Conservation (phyloP, 1,139 yeast genomes). For the Hyphopichia burtonii region DNA sequence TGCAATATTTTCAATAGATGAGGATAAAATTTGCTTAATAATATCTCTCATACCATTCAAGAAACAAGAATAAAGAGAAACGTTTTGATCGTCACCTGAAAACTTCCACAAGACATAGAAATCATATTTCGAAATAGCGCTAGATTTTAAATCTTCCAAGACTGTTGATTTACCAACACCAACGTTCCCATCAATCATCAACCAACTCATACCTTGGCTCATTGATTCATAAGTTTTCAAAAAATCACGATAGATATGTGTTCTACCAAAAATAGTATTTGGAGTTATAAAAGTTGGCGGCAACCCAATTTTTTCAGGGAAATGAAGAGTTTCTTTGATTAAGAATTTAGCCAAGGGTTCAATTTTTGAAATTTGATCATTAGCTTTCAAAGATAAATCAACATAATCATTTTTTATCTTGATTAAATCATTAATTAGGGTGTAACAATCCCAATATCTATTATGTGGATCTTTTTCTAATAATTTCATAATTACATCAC, state of each 20-base stretch:
- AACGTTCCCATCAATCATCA: constrained; percentile 42
- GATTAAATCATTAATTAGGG: constrained; percentile 40
- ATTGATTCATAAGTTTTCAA: constrained; percentile 22
- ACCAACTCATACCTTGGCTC: constrained; percentile 23
- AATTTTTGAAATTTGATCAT: neutral
- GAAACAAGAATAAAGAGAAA: constrained; percentile 25
- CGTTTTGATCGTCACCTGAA: constrained; percentile 27
- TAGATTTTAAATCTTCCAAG: constrained; percentile 39
- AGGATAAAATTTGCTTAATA: constrained; percentile 43
- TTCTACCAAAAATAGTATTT: constrained; percentile 37
- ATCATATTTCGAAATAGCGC: constrained; percentile 34
- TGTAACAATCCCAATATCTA: constrained; percentile 39
- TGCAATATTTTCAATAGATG: constrained; percentile 34
- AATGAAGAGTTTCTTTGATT: neutral
- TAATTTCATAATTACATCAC: constrained; percentile 42
- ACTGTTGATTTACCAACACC: constrained; percentile 52
- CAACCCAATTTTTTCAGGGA: constrained; percentile 1
- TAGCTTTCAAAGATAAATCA: constrained; percentile 3
- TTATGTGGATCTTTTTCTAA: constrained; percentile 43
- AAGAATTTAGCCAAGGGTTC: neutral
- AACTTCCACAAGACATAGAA: constrained; percentile 47
- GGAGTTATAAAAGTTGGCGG: constrained; percentile 26
- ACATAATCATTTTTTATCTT: constrained; percentile 19
- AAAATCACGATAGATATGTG: constrained; percentile 24
- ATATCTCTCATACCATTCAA: constrained; percentile 39